Percentiles rank a stretch among this genome's conserved stretches.
These are phyloP conservation scores for Phytophthora pseudosyringae DNA, from an alignment of 352 stramenopile species.

Conservation along the genomic window DNA sequence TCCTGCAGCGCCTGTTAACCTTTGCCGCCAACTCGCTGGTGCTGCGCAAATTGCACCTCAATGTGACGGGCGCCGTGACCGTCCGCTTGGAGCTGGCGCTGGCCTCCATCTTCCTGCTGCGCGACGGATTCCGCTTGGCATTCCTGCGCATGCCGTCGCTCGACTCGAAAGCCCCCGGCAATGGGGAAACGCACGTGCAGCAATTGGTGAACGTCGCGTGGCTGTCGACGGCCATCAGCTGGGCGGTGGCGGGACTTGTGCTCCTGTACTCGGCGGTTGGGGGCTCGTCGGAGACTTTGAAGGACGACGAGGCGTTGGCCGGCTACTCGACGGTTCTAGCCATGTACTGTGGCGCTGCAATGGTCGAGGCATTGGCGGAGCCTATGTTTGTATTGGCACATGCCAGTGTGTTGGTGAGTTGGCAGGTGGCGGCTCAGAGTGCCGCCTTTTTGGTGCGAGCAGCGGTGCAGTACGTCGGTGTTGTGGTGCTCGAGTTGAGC, in stretches of 20 bases:
- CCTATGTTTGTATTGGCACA: conserved; percentile 85
- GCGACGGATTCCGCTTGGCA: conserved; percentile 88
- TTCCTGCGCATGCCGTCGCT: conserved; percentile 84
- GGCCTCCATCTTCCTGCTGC: conserved; percentile 90
- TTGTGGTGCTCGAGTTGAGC: conserved; percentile 67
- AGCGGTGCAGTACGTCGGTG: conserved; percentile 70
- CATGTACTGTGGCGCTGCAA: conserved; percentile 82
- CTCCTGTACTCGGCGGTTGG: conserved; percentile 29
- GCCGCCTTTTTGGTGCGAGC: conserved; percentile 76
- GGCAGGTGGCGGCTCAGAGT: conserved; percentile 81
- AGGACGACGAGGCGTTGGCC: conserved; percentile 28
- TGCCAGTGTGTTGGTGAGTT: conserved; percentile 81
- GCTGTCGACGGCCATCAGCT: conserved; percentile 74
- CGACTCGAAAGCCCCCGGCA: conserved; percentile 32
- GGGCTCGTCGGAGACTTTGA: conserved; percentile 1
- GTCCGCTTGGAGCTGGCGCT: conserved; percentile 90
- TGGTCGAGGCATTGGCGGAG: conserved; percentile 81
- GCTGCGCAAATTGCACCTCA: conserved; percentile 72
- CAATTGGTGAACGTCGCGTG: conserved; percentile 81
- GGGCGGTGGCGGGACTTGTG: conserved; percentile 49
- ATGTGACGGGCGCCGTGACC: conserved; percentile 80
- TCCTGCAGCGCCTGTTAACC: conserved; percentile 85
- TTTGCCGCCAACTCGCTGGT: conserved; percentile 89
- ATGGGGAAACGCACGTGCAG: conserved; percentile 42
- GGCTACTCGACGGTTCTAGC: conserved; percentile 64